A percentile compares a stretch with the other conserved stretches of the same genome.
These are phyloP conservation scores for Euryodendron excelsum DNA, from an alignment of 148 eudicot genomes.

Conservation along the genomic window DNA sequence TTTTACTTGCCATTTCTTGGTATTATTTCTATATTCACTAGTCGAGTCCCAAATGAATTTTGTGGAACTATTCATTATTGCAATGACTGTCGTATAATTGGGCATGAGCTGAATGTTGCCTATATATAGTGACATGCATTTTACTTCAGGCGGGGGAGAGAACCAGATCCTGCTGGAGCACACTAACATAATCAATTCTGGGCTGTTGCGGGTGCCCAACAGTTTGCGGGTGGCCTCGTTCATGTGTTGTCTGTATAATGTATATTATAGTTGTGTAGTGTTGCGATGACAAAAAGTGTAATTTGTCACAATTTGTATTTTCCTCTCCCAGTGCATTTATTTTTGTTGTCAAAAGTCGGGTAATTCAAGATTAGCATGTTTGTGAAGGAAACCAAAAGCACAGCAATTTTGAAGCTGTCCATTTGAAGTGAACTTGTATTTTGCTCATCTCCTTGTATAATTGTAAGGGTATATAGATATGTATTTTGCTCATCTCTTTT, in stretches of 20 bases:
- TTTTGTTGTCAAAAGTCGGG: not conserved
- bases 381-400: not conserved
- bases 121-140: not conserved
- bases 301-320: conserved; percentile 10
- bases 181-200: not conserved
- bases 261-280: conserved; percentile 11
- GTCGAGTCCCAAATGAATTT: no score
- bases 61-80: no score
- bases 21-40: no score
- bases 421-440: not conserved
- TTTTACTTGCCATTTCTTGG: no score
- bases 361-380: not conserved
- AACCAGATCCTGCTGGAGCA: no score
- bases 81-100: no score
- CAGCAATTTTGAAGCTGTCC: not conserved
- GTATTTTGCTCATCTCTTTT: no score
- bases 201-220: not conserved
- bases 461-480: no score
- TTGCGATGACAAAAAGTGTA: not conserved
- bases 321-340: not conserved
- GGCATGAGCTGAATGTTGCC: no score
- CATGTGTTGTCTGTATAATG: conserved; percentile 18
- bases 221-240: no score
- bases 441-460: not conserved
- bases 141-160: conserved; percentile 3